Evolutionary conservation across 768 basidiomycete species (phyloP).

Genomic region (Psilocybe sp.): DNA sequence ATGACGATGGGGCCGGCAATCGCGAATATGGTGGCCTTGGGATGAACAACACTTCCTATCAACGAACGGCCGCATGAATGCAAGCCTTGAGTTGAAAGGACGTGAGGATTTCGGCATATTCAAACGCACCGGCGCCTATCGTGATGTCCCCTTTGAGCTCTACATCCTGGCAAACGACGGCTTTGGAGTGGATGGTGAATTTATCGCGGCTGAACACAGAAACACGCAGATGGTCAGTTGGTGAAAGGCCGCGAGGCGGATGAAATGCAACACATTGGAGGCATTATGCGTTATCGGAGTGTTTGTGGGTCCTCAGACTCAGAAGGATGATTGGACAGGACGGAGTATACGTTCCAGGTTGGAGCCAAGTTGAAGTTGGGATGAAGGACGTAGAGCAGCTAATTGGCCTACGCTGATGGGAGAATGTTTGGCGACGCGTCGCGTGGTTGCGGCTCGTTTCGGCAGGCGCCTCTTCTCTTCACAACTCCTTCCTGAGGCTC

Average conservation of each 20-base stretch:
- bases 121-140: constrained; percentile 70
- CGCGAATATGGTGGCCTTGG: constrained; percentile 91
- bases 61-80: no score
- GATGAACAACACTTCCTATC: constrained; percentile 84
- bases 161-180: constrained; percentile 89
- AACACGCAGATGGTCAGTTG: constrained; percentile 6
- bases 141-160: constrained; percentile 94
- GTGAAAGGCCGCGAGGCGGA: not conserved
- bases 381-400: no score
- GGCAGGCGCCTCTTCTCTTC: no score
- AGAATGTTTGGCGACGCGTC: not conserved
- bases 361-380: no score
- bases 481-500: no score
- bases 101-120: not conserved
- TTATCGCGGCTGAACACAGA: constrained; percentile 66
- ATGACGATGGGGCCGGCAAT: constrained; percentile 89
- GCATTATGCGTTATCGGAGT: constrained; percentile 22
- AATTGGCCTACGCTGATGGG: not conserved
- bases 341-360: no score
- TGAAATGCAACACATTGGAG: constrained; percentile 34
- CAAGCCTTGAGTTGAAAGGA: not conserved
- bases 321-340: no score
- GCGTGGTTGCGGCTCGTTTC: no score
- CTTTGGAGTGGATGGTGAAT: constrained; percentile 86
- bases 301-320: no score